These are phyloP conservation scores for Limonium bicolor DNA, from an alignment of 148 eudicot genomes.

Conservation along the genomic window DNA sequence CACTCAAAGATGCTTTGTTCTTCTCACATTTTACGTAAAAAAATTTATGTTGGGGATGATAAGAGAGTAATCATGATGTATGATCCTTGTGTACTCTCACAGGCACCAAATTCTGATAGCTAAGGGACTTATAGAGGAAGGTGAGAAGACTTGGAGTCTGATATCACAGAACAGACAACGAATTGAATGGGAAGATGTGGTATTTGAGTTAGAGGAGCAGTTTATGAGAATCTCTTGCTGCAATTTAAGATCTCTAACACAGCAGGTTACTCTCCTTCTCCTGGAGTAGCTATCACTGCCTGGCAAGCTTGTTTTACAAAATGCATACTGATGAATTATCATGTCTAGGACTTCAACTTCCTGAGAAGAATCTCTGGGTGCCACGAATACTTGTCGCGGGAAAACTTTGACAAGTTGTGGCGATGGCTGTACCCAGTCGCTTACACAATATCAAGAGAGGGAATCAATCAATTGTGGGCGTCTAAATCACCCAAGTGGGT, in stretches of 20 bases:
- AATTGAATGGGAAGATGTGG: slow-evolving; percentile 64
- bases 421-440: slow-evolving; percentile 91
- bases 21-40: too few species aligned
- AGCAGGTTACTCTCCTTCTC: slow-evolving; percentile 28
- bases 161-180: slow-evolving; percentile 38
- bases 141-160: slow-evolving; percentile 55
- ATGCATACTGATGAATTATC: not conserved
- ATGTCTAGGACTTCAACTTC: slow-evolving; percentile 60
- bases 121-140: slow-evolving; percentile 72
- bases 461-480: slow-evolving; percentile 53
- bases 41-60: too few species aligned
- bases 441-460: slow-evolving; percentile 42
- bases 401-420: slow-evolving; percentile 81
- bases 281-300: not conserved
- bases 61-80: too few species aligned
- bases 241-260: slow-evolving; percentile 49
- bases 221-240: slow-evolving; percentile 60
- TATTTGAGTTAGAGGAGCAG: slow-evolving; percentile 41
- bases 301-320: not conserved
- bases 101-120: slow-evolving; percentile 73
- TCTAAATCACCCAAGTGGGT: slow-evolving; percentile 61
- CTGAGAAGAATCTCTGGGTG: slow-evolving; percentile 61
- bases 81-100: slow-evolving; percentile 1
- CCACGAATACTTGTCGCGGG: slow-evolving; percentile 40
- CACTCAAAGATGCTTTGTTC: too few species aligned